A percentile compares a stretch with the other conserved stretches of the same genome.
These are phyloP conservation scores for Curvularia lunata DNA, from an alignment of 2,329 filamentous ascomycete genomes.

Conservation along the genomic window DNA sequence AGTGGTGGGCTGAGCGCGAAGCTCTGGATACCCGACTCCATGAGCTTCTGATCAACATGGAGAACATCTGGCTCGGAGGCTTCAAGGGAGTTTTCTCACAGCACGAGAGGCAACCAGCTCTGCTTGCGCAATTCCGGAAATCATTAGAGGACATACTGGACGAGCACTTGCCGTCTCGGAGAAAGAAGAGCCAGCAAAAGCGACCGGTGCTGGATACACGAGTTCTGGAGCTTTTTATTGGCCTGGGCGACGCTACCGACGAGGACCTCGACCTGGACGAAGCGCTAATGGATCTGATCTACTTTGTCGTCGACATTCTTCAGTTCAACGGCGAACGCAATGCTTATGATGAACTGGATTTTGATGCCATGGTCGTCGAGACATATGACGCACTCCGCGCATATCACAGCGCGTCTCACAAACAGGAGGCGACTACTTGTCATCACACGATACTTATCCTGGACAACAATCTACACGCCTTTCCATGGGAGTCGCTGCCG, in stretches of 20 bases:
- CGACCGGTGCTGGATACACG: slow-evolving; percentile 64
- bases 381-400: slow-evolving; percentile 81
- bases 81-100: slow-evolving; percentile 95
- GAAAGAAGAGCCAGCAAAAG: slow-evolving; percentile 61
- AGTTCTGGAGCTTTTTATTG: slow-evolving; percentile 87
- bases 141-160: slow-evolving; percentile 80
- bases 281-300: slow-evolving; percentile 86
- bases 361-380: slow-evolving; percentile 88
- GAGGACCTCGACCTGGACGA: slow-evolving; percentile 81
- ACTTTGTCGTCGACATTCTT: slow-evolving; percentile 94
- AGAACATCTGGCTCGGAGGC: slow-evolving; percentile 92
- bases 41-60: slow-evolving; percentile 81
- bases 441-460: slow-evolving; percentile 86
- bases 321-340: slow-evolving; percentile 97
- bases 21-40: slow-evolving; percentile 77
- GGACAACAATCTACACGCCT: slow-evolving; percentile 87
- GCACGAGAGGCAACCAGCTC: slow-evolving; percentile 64
- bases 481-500: slow-evolving; percentile 95
- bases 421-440: slow-evolving; percentile 48
- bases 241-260: slow-evolving; percentile 74
- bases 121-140: slow-evolving; percentile 77
- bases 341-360: slow-evolving; percentile 97
- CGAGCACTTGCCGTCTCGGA: slow-evolving; percentile 83
- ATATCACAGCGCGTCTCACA: slow-evolving; percentile 67
- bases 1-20: slow-evolving; percentile 90